Evolutionary conservation across 352 stramenopile species (phyloP), one percentile per base, ranked within the genome.

Genomic region (Phytopythium kandeliae): DNA sequence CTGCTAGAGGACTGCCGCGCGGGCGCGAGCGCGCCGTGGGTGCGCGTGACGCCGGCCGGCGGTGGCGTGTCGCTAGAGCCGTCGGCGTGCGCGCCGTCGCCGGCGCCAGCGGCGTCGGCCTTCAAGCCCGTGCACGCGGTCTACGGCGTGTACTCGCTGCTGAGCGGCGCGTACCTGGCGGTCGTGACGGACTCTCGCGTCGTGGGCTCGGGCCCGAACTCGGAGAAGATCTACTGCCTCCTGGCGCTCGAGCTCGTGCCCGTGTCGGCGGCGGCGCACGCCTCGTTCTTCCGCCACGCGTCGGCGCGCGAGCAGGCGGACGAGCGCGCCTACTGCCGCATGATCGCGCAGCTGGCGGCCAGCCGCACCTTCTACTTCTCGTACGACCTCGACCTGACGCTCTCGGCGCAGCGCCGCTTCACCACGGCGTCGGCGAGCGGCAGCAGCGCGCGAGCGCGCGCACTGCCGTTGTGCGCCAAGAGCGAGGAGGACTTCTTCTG

Each of bases 401-500:
- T 87, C 11, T 81, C 71, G 53, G 71, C 71, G 21, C 74, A 87
- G 58, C 61, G 65, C 19, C 64, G 69, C 34, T 60, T 68, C 42
- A 57, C 54, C 31, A 64, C 58, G 31, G 36, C 37, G 10, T 66
- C 60, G 35, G 42, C 61, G 33, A 33, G 19, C n/a, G 13, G 28
- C 21, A n/a, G 21, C 48, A 36, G 34, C 15, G 48, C 22, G 1
- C 16, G 21, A 6, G 43, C 45, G 6, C 47, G 62, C 24, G 57
- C 68, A 26, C 54, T 69, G 49, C 81, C 74, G 19, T 54, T 83
- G 33, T 72, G 67, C 62, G 60, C 80, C 57, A 65, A 72, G 13
- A 80, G 82, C n/a, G 88, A 97, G 62, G 67, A 83, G 24, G 74
- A 89, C 30, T 97, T 97, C 61, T 97, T 96, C 69, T 97, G 89